Evolutionary conservation across 345 rosid genomes (phyloP).

Genomic region (Moringa oleifera): DNA sequence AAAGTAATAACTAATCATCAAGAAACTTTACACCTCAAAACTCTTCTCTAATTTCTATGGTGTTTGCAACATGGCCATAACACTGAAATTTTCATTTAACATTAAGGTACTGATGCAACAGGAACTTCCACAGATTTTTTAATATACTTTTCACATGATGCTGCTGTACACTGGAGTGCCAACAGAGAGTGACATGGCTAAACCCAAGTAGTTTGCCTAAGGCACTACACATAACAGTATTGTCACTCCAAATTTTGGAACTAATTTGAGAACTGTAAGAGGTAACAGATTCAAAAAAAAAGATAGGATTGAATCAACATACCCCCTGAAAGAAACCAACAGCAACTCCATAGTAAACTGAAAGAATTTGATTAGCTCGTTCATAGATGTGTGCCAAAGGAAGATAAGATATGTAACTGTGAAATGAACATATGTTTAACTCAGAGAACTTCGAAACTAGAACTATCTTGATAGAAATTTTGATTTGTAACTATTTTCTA

Average conservation of each 20-base stretch:
- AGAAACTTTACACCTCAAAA: no score
- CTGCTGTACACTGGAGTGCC: no score
- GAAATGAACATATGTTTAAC: conserved; percentile 10
- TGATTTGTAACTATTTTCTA: neutral
- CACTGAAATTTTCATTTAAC: no score
- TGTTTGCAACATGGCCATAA: no score
- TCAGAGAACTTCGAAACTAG: conserved; percentile 3
- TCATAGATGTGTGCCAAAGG: conserved; percentile 96
- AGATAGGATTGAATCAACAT: conserved; percentile 22
- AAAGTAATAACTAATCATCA: no score
- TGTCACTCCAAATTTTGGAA: neutral
- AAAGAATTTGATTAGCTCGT: conserved; percentile 63
- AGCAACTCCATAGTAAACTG: conserved; percentile 54
- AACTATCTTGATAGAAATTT: neutral
- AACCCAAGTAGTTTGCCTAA: neutral
- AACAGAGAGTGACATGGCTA: no score
- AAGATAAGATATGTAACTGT: conserved; percentile 83
- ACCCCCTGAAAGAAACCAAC: conserved; percentile 96
- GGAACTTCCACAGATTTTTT: no score
- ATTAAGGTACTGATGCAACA: no score
- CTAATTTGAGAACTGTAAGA: neutral
- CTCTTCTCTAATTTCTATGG: no score
- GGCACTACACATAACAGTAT: neutral
- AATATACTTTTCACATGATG: no score
- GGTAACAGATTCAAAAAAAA: neutral